Base-by-base conservation (phyloP, 2,329 filamentous ascomycete genomes). In the Colletotrichum nymphaeae region DNA sequence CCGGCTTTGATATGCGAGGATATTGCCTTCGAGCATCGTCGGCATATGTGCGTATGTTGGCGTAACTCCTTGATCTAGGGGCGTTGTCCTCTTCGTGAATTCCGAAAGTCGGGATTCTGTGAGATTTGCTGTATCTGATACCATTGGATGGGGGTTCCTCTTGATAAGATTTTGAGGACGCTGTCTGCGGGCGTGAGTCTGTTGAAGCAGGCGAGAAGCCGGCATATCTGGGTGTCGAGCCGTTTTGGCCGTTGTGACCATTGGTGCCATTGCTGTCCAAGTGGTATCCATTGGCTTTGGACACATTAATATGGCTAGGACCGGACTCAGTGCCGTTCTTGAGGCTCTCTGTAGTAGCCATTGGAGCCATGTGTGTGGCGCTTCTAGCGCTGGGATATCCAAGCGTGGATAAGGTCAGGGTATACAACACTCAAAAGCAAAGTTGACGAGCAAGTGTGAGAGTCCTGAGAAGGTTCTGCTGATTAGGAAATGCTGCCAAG, bases 1-100 rank as follows among this genome's bases (percentile, higher is more conserved):
- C 85, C 0, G 88, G 86, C 72, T 85, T 87, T 26, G 88, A 89
- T 72, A 92, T 87, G 1, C 89, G 85, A 1, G 89, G 89, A 73
- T 86, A 90, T 24, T 76, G 24, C 49, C 79, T 76, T 32, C 69
- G 70, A 19, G 57, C 73, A 63, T 77, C 70, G 56, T 76, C 80
- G 14, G 76, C 76, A 71, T 80, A 81, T 26, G 75, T 75, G 28
- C 76, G 77, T 12, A 76, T 76, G 19, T 76, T 77, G 67, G 81
- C 77, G 69, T 79, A 79, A 35, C 79, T 74, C 22, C 78, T 79
- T 24, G 80, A 81, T 58, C 78, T 78, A n/a, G 81, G 82, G 1
- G 79, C 81, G 42, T 77, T 77, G 24, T 83, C 81, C 32, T 81
- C 76, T 63, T 84, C 80, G 68, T 83, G 79, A 49, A 76, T 35